These are phyloP conservation scores for Nitzschia sp. DNA, from an alignment of 108 stramenopile genomes.

Conservation along the genomic window DNA sequence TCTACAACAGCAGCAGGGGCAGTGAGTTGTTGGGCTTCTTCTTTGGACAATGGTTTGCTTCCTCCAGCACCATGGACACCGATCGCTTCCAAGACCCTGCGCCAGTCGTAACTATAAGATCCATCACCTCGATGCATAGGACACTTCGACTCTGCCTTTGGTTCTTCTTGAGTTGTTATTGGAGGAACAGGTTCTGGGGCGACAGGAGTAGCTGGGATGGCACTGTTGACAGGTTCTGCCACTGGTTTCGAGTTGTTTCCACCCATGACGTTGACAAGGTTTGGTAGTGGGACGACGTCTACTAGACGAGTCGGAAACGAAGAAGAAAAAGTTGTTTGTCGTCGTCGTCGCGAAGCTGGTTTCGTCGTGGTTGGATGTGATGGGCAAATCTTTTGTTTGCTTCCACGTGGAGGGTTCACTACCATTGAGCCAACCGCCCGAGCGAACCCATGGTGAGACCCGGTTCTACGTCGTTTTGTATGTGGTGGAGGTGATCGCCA, in stretches of 20 bases:
- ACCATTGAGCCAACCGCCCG: no score
- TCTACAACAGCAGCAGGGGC: not conserved
- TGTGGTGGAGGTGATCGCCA: no score
- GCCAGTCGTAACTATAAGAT: conserved; percentile 45
- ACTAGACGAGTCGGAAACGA: no score
- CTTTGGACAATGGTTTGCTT: conserved; percentile 34
- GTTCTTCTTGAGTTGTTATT: conserved; percentile 3
- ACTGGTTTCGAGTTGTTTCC: conserved; percentile 24
- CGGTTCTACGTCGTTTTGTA: no score
- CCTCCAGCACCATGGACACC: conserved; percentile 38
- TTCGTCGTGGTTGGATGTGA: no score
- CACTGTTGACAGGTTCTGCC: conserved; percentile 6
- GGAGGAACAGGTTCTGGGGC: not conserved
- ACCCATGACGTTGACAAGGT: no score
- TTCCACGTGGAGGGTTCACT: no score
- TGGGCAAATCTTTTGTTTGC: no score
- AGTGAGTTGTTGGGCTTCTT: conserved; percentile 27
- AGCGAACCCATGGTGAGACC: no score
- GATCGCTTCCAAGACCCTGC: conserved; percentile 24
- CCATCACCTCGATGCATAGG: conserved; percentile 47
- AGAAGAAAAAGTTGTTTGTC: no score
- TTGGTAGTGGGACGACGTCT: no score
- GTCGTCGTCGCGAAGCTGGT: no score
- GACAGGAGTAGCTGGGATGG: not conserved
- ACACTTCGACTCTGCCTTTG: conserved; percentile 33